Base-by-base conservation (phyloP, 2,329 filamentous ascomycete genomes). In the Diaporthe australafricana region DNA sequence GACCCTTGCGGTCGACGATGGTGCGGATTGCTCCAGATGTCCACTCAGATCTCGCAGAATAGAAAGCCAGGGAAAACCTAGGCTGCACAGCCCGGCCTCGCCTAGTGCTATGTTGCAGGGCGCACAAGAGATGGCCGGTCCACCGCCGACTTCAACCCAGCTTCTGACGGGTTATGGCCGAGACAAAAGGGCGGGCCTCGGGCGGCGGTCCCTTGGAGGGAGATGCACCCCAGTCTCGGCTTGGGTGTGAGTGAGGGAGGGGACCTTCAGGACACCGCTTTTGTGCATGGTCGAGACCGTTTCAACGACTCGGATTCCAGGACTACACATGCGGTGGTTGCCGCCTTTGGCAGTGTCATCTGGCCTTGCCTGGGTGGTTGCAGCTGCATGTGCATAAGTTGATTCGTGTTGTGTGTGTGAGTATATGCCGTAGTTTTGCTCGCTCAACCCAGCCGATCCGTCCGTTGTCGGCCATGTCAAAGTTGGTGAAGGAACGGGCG, bases 1-100 rank as follows among this genome's bases (percentile, higher is more conserved):
- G 71, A 56, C 69, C 71, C 47, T 60, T 20, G 52, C 71, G 47
- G 68, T 69, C 40, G 66, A 45, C 42, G 35, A 55, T 48, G 71
- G 56, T 40, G 60, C 68, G 48, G 52, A 62, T 62, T 47, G 11
- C 22, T 62, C 57, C 38, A 22, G 17, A 69, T 63, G 42, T 67
- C 32, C n/a, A n/a, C 50, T 67, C 50, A 16, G 35, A 60, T 35
- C 5, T 48, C 32, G 25, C 32, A 30, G 66, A 48, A 48, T 27
- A 50, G 17, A 53, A 60, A 20, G n/a, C 67, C 40, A 52, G 42
- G 42, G 30, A 60, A 50, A 48, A 38, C 40, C 66, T 48, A 27
- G 52, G 52, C 30, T 48, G 52, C 40, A 42, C 25, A 42, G 32
- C 27, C 42, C 45, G 35, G 27, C 38, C n/a, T 40, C 22, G 45